A percentile compares a stretch with the other conserved stretches of the same genome.
Evolutionary conservation across 2,329 filamentous ascomycete species (phyloP).

Genomic region (Neonectria neomacrospora): DNA sequence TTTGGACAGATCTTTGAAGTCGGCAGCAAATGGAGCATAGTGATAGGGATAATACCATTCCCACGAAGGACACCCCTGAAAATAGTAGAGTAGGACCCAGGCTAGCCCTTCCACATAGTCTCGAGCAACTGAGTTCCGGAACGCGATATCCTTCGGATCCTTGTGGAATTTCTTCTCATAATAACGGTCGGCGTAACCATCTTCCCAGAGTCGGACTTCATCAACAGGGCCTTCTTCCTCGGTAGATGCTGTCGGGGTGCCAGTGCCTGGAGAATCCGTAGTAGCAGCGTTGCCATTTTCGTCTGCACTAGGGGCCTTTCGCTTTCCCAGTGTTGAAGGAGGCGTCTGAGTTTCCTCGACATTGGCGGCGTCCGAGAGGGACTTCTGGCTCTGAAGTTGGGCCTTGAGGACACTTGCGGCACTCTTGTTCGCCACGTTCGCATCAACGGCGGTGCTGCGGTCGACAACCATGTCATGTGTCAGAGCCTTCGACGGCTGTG

Average conservation of each 20-base stretch:
- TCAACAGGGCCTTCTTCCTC: conserved; percentile 79
- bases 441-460: conserved; percentile 70
- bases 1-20: conserved; percentile 86
- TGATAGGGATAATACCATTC: conserved; percentile 99
- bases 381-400: conserved; percentile 68
- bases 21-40: conserved; percentile 95
- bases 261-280: conserved; percentile 64
- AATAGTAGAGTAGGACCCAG: conserved; percentile 97
- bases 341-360: conserved; percentile 50
- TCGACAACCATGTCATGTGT: conserved; percentile 93
- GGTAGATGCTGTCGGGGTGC: conserved; percentile 56
- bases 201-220: conserved; percentile 91
- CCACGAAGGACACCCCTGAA: conserved; percentile 98
- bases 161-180: conserved; percentile 97
- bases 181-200: conserved; percentile 93
- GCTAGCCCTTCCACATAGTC: conserved; percentile 95
- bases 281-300: conserved; percentile 70
- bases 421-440: conserved; percentile 90
- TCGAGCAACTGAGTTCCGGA: conserved; percentile 87
- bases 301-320: conserved; percentile 79
- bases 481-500: conserved; percentile 66
- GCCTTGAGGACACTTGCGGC: conserved; percentile 90
- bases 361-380: conserved; percentile 30
- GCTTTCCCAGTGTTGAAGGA: conserved; percentile 72
- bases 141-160: conserved; percentile 81